phyloP scores from a whole-genome alignment of 2,329 filamentous ascomycete genomes.

The Verticillium tricorpus region DNA sequence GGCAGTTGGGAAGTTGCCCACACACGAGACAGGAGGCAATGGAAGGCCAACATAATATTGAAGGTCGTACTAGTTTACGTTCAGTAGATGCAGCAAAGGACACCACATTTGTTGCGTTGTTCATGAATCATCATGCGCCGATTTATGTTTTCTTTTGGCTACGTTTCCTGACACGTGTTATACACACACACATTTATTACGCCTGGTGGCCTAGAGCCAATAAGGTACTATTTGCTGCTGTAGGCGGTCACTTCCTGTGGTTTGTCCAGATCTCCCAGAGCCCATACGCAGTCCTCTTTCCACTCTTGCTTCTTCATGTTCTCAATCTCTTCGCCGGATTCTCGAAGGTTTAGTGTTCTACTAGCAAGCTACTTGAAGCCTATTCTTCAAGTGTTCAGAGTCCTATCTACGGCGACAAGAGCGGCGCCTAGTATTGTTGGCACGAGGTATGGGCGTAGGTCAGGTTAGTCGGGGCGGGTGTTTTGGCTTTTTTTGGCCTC shows the following conservation, averaged over 20 bases:
- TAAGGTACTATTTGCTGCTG: too few relatives aligned
- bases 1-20: background rate
- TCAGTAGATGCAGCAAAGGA: too few relatives aligned
- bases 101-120: too few relatives aligned
- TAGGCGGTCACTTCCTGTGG: background rate
- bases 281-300: background rate
- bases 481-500: background rate
- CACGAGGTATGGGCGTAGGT: conserved; percentile 1
- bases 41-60: too few relatives aligned
- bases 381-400: conserved; percentile 13
- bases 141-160: too few relatives aligned
- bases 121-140: too few relatives aligned
- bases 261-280: background rate
- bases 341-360: conserved; percentile 6
- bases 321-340: background rate
- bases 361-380: conserved; percentile 9
- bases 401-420: conserved; percentile 12
- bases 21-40: too few relatives aligned
- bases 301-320: background rate
- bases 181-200: too few relatives aligned
- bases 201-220: too few relatives aligned
- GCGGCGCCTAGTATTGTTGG: conserved; percentile 6
- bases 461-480: conserved; percentile 5
- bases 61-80: too few relatives aligned
- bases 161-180: too few relatives aligned